These are phyloP conservation scores for Saccharomycopsis synnaedendra DNA, from an alignment of 805 yeast species.

Conservation along the genomic window DNA sequence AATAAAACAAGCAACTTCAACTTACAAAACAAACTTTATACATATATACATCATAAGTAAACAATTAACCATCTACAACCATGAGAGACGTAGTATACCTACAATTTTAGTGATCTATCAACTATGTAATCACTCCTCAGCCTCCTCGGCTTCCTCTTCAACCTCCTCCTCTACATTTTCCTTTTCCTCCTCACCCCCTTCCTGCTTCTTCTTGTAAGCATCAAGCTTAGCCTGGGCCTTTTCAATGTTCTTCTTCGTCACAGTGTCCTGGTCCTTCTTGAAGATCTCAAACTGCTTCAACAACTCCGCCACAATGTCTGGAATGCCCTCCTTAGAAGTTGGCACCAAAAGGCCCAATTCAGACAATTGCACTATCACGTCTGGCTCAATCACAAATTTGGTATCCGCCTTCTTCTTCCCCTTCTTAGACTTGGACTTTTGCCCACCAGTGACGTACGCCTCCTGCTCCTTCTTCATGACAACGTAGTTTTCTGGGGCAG, in stretches of 20 bases:
- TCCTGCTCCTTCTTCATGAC: constrained; percentile 54
- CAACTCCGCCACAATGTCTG: constrained; percentile 52
- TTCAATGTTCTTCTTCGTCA: constrained; percentile 57
- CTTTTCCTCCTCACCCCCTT: neutral
- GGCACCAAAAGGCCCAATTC: constrained; percentile 75
- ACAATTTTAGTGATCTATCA: too few relatives aligned
- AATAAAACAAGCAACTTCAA: too few relatives aligned
- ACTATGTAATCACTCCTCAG: neutral
- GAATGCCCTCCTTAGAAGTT: constrained; percentile 57
- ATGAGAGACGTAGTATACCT: too few relatives aligned
- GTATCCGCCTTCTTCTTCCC: constrained; percentile 25
- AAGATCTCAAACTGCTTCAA: constrained; percentile 61
- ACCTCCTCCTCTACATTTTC: constrained; percentile 2
- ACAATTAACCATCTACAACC: too few relatives aligned
- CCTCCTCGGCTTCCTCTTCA: constrained; percentile 5
- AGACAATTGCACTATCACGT: constrained; percentile 62
- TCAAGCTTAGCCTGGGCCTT: constrained; percentile 13
- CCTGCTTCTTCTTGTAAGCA: constrained; percentile 3
- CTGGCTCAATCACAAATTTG: constrained; percentile 69
- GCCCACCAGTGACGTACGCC: constrained; percentile 43
- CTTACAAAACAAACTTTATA: too few relatives aligned
- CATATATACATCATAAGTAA: too few relatives aligned
- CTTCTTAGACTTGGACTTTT: constrained; percentile 38
- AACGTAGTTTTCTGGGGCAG: constrained; percentile 52
- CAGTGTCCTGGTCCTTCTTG: constrained; percentile 64